These are phyloP conservation scores for Kitagawia praeruptora DNA, from an alignment of 129 eudicot species.

Conservation along the genomic window DNA sequence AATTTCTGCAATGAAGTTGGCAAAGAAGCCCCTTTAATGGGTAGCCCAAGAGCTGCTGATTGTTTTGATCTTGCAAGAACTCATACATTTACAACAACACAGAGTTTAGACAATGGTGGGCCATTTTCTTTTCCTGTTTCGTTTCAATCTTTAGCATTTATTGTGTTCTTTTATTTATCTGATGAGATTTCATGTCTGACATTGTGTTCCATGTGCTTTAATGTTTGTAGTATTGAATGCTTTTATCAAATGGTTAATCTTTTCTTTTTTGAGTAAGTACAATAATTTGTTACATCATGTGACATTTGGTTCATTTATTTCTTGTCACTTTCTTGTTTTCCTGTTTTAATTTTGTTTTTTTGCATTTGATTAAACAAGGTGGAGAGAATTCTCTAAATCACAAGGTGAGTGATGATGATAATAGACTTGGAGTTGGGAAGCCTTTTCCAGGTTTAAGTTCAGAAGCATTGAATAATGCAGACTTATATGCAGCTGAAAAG, in stretches of 20 bases:
- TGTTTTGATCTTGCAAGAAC: slow-evolving; percentile 37
- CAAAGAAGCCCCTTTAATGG: slow-evolving; percentile 71
- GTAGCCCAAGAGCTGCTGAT: slow-evolving; percentile 92
- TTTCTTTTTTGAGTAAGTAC: not conserved
- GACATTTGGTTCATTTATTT: not conserved
- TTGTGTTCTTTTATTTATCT: not conserved
- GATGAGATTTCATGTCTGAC: slow-evolving; percentile 3
- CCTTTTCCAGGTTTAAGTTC: slow-evolving; percentile 43
- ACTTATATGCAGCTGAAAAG: slow-evolving; percentile 64
- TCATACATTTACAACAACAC: not conserved
- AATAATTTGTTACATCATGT: not conserved
- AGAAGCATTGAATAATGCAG: slow-evolving; percentile 38
- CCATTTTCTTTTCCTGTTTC: not conserved
- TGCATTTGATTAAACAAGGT: not conserved
- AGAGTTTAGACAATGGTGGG: not conserved
- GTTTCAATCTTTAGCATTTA: not conserved
- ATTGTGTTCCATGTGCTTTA: slow-evolving; percentile 2
- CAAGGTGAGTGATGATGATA: slow-evolving; percentile 50
- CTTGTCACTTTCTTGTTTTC: not conserved
- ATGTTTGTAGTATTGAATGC: slow-evolving; percentile 11
- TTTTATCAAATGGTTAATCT: slow-evolving; percentile 3
- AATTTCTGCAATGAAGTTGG: slow-evolving; percentile 91
- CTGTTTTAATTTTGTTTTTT: not conserved
- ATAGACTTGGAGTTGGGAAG: slow-evolving; percentile 62
- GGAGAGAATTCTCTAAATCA: slow-evolving; percentile 30